Evolutionary conservation across 2,329 filamentous ascomycete genomes (phyloP).

Genomic region (Pseudocercospora pini-densiflorae): DNA sequence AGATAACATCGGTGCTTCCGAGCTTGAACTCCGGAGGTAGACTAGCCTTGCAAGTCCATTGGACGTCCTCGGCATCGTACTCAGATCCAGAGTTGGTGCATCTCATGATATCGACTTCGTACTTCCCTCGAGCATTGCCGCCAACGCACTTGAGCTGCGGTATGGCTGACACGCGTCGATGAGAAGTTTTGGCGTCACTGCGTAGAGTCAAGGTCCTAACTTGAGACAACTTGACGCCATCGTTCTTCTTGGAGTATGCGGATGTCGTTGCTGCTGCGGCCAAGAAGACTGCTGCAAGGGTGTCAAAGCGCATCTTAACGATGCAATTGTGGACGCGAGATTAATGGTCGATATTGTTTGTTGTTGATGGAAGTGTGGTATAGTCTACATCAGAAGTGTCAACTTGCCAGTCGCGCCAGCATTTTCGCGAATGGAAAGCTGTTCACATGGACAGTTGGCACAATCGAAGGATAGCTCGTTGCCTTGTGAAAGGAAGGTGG

Average conservation of each 20-base stretch:
- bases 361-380: not conserved
- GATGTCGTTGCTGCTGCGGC: conserved; percentile 19
- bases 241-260: conserved; percentile 34
- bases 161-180: conserved; percentile 75
- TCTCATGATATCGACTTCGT: conserved; percentile 80
- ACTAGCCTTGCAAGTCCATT: conserved; percentile 84
- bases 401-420: not conserved
- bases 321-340: not conserved
- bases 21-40: conserved; percentile 71
- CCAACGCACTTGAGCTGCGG: conserved; percentile 77
- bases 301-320: not conserved
- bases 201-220: conserved; percentile 81
- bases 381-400: not conserved
- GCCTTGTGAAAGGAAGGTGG: not conserved
- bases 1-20: conserved; percentile 85
- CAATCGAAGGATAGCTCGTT: not conserved
- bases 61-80: conserved; percentile 79
- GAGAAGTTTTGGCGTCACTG: conserved; percentile 68
- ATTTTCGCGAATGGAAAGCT: not conserved
- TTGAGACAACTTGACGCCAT: conserved; percentile 59
- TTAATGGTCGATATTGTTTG: not conserved
- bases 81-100: conserved; percentile 84
- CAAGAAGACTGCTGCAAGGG: conserved; percentile 9
- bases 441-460: not conserved
- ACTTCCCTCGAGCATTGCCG: conserved; percentile 62